phyloP scores from a whole-genome alignment of 73 alveolate genomes.

The Effrenium voratum region DNA sequence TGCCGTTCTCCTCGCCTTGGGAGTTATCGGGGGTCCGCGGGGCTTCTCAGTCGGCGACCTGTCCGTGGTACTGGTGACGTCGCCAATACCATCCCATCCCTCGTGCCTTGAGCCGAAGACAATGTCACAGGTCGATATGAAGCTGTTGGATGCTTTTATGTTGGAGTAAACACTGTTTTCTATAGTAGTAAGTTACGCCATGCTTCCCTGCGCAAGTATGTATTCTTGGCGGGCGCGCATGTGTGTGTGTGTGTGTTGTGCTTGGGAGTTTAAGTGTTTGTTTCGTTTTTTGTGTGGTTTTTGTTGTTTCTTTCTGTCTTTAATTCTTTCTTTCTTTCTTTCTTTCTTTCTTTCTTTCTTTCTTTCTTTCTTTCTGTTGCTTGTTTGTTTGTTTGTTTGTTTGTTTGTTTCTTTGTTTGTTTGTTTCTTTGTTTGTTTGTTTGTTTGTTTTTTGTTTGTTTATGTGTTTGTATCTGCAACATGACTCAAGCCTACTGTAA shows the following conservation, averaged over 20 bases:
- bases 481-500: background rate
- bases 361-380: background rate
- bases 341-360: background rate
- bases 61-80: constrained; percentile 55
- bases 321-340: background rate
- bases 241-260: too few species aligned
- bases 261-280: too few species aligned
- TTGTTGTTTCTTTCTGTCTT: background rate
- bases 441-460: too few species aligned
- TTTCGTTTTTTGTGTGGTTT: background rate
- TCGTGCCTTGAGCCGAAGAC: too few species aligned
- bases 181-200: too few species aligned
- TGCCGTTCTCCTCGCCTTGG: background rate
- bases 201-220: too few species aligned
- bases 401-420: background rate
- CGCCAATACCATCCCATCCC: constrained; percentile 72
- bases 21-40: background rate
- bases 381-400: background rate
- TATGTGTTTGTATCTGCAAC: too few species aligned
- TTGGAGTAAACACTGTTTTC: too few species aligned
- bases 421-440: too few species aligned
- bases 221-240: too few species aligned
- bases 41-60: too few species aligned
- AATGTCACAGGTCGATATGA: too few species aligned
- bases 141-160: background rate